phyloP scores from a whole-genome alignment of 768 basidiomycete genomes.

The Pulveroboletus frians region DNA sequence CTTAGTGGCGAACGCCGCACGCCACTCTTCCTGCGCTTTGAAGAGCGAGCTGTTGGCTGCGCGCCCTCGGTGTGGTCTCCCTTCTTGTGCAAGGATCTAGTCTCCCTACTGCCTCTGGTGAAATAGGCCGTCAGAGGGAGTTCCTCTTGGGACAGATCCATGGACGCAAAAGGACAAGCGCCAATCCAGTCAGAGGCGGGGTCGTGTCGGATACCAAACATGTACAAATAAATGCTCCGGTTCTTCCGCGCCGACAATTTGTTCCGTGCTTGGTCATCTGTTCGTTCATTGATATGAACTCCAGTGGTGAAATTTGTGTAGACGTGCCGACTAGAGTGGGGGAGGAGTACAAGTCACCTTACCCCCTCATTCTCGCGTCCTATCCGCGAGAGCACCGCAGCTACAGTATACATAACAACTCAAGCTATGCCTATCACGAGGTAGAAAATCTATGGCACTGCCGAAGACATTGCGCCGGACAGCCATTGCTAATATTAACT shows the following conservation, averaged over 20 bases:
- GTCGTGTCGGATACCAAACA: too few species aligned
- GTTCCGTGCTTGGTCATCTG: too few species aligned
- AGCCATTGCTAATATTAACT: slow-evolving; percentile 30
- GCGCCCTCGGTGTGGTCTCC: not conserved
- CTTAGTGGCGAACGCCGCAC: not conserved
- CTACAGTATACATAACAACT: slow-evolving; percentile 69
- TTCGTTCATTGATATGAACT: too few species aligned
- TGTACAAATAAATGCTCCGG: too few species aligned
- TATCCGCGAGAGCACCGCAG: slow-evolving; percentile 64
- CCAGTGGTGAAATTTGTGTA: too few species aligned
- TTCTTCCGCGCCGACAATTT: too few species aligned
- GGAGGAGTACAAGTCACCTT: too few species aligned
- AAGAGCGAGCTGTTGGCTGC: slow-evolving; percentile 5
- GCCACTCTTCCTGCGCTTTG: slow-evolving; percentile 19
- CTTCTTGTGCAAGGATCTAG: slow-evolving; percentile 6
- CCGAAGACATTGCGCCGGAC: slow-evolving; percentile 52
- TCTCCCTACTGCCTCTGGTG: slow-evolving; percentile 9
- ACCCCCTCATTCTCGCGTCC: slow-evolving; percentile 61
- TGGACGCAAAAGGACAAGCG: slow-evolving; percentile 2
- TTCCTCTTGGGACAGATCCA: slow-evolving; percentile 32
- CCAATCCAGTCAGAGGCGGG: not conserved
- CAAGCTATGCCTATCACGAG: slow-evolving; percentile 46
- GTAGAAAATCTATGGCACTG: slow-evolving; percentile 53
- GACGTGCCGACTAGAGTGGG: too few species aligned
- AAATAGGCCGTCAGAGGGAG: slow-evolving; percentile 31